Percentiles rank a stretch among this genome's conserved stretches.
These are phyloP conservation scores for Penicillium olsonii DNA, from an alignment of 2,329 filamentous ascomycete genomes.

Conservation along the genomic window DNA sequence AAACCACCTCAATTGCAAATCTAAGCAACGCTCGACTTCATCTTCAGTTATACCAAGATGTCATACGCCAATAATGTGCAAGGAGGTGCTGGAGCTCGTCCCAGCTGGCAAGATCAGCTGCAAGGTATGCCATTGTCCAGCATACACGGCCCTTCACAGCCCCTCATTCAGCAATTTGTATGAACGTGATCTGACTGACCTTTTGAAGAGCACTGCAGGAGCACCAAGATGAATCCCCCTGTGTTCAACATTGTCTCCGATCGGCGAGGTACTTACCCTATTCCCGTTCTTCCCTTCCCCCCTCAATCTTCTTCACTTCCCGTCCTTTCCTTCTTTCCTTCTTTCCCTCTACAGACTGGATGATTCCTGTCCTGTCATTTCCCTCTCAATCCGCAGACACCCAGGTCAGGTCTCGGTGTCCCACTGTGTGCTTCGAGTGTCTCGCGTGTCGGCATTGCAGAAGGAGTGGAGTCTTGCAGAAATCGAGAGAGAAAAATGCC, in stretches of 20 bases:
- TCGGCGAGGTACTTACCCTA: constrained; percentile 61
- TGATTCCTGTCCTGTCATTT: constrained; percentile 33
- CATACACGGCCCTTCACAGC: background rate
- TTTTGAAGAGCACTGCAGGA: constrained; percentile 59
- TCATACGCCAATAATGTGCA: constrained; percentile 26
- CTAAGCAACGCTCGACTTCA: background rate
- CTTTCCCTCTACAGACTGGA: constrained; percentile 27
- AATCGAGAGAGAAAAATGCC: constrained; percentile 6
- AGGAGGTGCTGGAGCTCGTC: constrained; percentile 19
- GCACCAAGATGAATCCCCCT: constrained; percentile 56
- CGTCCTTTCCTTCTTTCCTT: constrained; percentile 25
- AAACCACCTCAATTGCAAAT: constrained; percentile 8
- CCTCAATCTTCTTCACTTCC: constrained; percentile 23
- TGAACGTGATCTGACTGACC: constrained; percentile 12
- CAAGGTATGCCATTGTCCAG: constrained; percentile 48
- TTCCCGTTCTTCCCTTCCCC: constrained; percentile 15
- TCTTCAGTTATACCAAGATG: constrained; percentile 16
- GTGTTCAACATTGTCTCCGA: constrained; percentile 73
- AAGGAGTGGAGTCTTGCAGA: constrained; percentile 29
- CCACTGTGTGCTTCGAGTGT: constrained; percentile 13
- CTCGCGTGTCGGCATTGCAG: constrained; percentile 22
- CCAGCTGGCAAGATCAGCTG: constrained; percentile 60
- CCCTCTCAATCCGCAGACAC: background rate
- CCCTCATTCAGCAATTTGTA: background rate
- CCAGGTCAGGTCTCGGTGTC: constrained; percentile 7